Percentiles rank a stretch among this genome's conserved stretches.
phyloP scores from a whole-genome alignment of 2,329 filamentous ascomycete species.

The Colletotrichum sp. region DNA sequence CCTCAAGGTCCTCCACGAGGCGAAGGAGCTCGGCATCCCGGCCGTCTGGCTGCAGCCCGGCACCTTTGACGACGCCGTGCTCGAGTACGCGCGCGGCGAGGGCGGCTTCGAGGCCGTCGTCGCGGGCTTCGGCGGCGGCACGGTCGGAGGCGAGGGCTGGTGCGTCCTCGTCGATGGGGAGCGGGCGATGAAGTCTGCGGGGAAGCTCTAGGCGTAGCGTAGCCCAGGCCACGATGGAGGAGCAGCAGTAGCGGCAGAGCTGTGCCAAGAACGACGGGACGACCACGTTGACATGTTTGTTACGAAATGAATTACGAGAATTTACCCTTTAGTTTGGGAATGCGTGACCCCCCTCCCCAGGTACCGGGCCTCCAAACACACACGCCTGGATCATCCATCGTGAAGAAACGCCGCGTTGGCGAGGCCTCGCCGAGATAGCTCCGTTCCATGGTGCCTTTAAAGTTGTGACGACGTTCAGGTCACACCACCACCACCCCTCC shows the following conservation, averaged over 20 bases:
- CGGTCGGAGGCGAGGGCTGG: conserved; percentile 74
- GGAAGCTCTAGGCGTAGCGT: conserved; percentile 47
- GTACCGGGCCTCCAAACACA: neutral
- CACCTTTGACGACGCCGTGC: conserved; percentile 78
- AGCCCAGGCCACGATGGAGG: neutral
- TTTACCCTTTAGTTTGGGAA: neutral
- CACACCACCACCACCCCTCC: neutral
- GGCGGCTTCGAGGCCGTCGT: conserved; percentile 73
- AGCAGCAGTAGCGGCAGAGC: neutral
- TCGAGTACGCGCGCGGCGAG: conserved; percentile 69
- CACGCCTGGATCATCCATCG: neutral
- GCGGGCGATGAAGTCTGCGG: conserved; percentile 59
- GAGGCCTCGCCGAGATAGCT: conserved; percentile 6
- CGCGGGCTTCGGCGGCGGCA: conserved; percentile 62
- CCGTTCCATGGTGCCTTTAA: neutral
- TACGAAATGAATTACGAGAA: neutral
- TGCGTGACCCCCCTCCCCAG: neutral
- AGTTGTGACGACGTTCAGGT: conserved; percentile 2
- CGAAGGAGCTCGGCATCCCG: conserved; percentile 73
- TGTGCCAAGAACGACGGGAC: neutral
- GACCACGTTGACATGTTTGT: neutral
- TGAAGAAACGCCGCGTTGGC: conserved; percentile 7
- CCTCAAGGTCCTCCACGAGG: conserved; percentile 75
- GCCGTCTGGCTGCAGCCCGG: conserved; percentile 92
- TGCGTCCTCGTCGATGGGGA: conserved; percentile 89